Conservation (phyloP, 2,329 filamentous ascomycete genomes). For the Colletotrichum cuscutae region DNA sequence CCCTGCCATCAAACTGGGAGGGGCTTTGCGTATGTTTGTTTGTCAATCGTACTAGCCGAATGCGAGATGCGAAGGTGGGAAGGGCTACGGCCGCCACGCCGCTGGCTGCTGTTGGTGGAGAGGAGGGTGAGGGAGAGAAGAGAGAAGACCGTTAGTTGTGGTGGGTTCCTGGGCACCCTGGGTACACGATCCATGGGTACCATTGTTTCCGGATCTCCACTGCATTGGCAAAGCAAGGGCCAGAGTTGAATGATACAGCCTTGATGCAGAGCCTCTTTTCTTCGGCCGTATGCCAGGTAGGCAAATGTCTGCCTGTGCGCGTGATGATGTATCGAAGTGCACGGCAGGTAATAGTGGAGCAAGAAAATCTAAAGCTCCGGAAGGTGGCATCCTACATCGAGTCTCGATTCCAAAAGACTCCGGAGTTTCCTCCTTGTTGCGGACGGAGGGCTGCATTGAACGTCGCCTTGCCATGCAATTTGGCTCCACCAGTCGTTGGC, state of each 20-base stretch:
- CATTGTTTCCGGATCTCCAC: background rate
- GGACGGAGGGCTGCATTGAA: background rate
- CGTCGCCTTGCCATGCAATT: background rate
- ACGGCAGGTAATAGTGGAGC: background rate
- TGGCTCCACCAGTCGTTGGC: background rate
- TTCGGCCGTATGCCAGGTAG: conserved; percentile 1
- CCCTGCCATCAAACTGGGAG: background rate
- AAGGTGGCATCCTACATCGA: background rate
- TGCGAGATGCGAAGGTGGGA: background rate
- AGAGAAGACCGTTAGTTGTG: background rate
- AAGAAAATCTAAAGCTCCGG: background rate
- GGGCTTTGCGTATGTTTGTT: background rate
- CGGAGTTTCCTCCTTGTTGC: background rate
- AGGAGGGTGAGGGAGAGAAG: background rate
- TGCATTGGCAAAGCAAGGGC: background rate
- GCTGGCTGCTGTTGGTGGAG: background rate
- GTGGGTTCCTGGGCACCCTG: background rate
- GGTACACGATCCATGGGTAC: background rate
- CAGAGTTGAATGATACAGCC: background rate
- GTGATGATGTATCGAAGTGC: background rate
- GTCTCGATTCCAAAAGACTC: background rate
- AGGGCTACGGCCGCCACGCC: background rate
- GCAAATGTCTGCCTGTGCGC: background rate
- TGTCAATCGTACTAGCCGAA: background rate
- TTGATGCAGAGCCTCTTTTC: background rate